phyloP scores from a whole-genome alignment of 805 yeast species.

The Ogataea glucozyma region DNA sequence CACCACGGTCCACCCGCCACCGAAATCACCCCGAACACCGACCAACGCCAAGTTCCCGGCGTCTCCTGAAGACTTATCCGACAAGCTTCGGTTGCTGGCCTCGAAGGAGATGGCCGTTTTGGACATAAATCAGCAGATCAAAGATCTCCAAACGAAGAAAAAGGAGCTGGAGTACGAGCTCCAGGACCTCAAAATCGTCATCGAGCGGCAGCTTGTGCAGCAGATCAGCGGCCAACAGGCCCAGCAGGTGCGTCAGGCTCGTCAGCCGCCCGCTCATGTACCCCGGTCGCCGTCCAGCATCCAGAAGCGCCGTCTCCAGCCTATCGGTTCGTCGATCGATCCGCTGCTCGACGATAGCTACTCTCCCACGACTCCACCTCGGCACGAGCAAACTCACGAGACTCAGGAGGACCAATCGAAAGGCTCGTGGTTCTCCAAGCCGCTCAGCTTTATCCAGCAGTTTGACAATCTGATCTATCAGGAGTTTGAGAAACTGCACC shows the following conservation, averaged over 20 bases:
- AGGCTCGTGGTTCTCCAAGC: conserved; percentile 46
- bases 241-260: too few relatives aligned
- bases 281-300: conserved; percentile 25
- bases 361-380: conserved; percentile 15
- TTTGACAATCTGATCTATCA: conserved; percentile 66
- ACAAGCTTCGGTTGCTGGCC: conserved; percentile 60
- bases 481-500: conserved; percentile 58
- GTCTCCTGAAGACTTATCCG: conserved; percentile 43
- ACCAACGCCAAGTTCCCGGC: too few relatives aligned
- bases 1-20: too few relatives aligned
- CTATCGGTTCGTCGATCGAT: conserved; percentile 20
- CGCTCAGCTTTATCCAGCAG: conserved; percentile 62
- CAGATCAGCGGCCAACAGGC: conserved; percentile 35
- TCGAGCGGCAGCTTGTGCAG: conserved; percentile 47
- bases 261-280: too few relatives aligned
- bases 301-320: conserved; percentile 16
- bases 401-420: conserved; percentile 22
- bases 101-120: conserved; percentile 67
- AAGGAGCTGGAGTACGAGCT: conserved; percentile 49
- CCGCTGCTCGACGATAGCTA: conserved; percentile 25
- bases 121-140: conserved; percentile 59
- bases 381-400: conserved; percentile 2
- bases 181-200: conserved; percentile 47
- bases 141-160: conserved; percentile 42
- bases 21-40: neutral